phyloP scores from a whole-genome alignment of 345 rosid genomes.

The Eucalyptus polyanthemos region DNA sequence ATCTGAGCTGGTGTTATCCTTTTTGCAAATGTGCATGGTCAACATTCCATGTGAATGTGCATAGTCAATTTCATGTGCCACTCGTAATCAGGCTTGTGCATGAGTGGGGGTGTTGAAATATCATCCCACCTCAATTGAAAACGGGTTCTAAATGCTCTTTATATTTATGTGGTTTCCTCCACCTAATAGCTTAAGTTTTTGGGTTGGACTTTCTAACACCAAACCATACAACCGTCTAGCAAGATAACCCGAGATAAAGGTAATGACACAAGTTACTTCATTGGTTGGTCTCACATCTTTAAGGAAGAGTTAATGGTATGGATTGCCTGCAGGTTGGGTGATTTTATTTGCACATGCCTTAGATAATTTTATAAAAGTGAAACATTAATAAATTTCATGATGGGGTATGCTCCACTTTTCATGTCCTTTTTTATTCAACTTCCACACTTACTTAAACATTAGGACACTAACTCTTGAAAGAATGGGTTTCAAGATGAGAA shows the following conservation, averaged over 20 bases:
- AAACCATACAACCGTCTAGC: not conserved
- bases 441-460: not conserved
- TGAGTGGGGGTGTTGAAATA: no score
- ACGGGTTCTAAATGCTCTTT: no score
- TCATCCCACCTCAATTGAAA: no score
- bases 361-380: not conserved
- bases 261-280: not conserved
- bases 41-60: no score
- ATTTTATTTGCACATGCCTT: not conserved
- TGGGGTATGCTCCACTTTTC: not conserved
- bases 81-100: no score
- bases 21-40: no score
- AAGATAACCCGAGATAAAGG: not conserved
- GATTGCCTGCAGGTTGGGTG: not conserved
- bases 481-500: not conserved
- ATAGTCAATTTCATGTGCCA: no score
- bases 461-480: not conserved
- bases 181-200: no score
- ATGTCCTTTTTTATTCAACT: not conserved
- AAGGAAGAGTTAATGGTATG: not conserved
- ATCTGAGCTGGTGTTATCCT: no score
- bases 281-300: not conserved
- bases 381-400: not conserved
- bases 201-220: not conserved
- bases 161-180: no score